phyloP scores from a whole-genome alignment of 1,139 yeast species.

The Candida pseudoviswanathii region DNA sequence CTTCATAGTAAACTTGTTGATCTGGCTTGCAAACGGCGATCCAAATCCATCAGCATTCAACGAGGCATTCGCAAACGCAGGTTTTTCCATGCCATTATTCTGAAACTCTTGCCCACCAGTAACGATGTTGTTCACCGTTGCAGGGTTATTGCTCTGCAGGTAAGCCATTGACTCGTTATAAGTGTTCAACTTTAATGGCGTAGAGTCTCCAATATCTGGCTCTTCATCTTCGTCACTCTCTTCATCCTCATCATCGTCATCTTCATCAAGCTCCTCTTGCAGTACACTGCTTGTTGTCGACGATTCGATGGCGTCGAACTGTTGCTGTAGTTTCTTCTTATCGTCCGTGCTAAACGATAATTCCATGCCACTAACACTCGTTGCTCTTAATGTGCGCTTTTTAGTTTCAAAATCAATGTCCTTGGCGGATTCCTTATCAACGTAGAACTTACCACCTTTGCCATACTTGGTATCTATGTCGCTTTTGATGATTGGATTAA shows the following conservation, averaged over 20 bases:
- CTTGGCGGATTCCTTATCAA: constrained; percentile 36
- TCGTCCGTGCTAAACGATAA: constrained; percentile 18
- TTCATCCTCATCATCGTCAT: constrained; percentile 22
- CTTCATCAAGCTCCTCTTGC: background rate
- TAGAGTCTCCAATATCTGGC: constrained; percentile 20
- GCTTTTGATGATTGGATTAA: constrained; percentile 75
- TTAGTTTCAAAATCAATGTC: constrained; percentile 27
- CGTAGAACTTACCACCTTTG: constrained; percentile 83
- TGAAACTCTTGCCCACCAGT: background rate
- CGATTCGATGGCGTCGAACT: constrained; percentile 12
- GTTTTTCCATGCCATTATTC: constrained; percentile 1
- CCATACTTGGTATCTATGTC: constrained; percentile 82
- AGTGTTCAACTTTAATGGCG: constrained; percentile 36
- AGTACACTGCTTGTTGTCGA: constrained; percentile 4
- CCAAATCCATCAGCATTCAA: constrained; percentile 25
- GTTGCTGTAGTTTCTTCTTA: constrained; percentile 18
- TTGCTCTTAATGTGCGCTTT: constrained; percentile 34
- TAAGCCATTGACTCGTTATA: constrained; percentile 18
- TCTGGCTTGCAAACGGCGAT: constrained; percentile 25
- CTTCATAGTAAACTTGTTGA: constrained; percentile 19
- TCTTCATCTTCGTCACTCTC: constrained; percentile 26
- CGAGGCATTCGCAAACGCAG: constrained; percentile 4
- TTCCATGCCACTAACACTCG: constrained; percentile 45
- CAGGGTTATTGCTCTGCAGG: constrained; percentile 2
- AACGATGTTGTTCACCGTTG: background rate